phyloP scores from a whole-genome alignment of 805 yeast species.

The Ogataea wickerhamii region DNA sequence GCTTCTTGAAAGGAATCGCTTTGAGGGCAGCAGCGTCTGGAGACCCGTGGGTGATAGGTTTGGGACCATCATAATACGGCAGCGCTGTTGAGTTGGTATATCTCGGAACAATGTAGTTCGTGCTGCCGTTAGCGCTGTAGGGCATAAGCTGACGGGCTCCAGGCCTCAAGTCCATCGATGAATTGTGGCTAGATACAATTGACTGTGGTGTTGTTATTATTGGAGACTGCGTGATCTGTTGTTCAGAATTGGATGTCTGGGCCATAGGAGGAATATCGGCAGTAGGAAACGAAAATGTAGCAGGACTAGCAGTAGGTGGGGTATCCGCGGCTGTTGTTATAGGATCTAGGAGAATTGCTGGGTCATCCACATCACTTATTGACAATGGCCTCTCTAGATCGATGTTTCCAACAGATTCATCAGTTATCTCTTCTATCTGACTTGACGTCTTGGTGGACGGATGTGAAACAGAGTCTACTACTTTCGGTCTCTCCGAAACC shows the following conservation, averaged over 20 bases:
- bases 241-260: slow-evolving; percentile 5
- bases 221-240: slow-evolving; percentile 10
- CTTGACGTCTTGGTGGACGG: background rate
- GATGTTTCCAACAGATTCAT: slow-evolving; percentile 2
- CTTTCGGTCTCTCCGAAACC: background rate
- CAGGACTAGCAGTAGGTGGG: slow-evolving; percentile 5
- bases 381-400: background rate
- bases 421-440: slow-evolving; percentile 14
- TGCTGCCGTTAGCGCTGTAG: slow-evolving; percentile 6
- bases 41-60: slow-evolving; percentile 1
- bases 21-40: slow-evolving; percentile 3
- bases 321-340: slow-evolving; percentile 8
- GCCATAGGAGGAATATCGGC: slow-evolving; percentile 11
- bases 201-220: slow-evolving; percentile 15
- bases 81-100: slow-evolving; percentile 10
- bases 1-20: slow-evolving; percentile 21
- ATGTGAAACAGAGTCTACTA: background rate
- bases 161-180: slow-evolving; percentile 3
- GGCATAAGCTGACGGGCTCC: slow-evolving; percentile 7
- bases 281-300: slow-evolving; percentile 8
- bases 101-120: slow-evolving; percentile 12
- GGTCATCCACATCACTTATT: slow-evolving; percentile 7
- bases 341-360: slow-evolving; percentile 12
- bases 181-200: slow-evolving; percentile 2
- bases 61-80: slow-evolving; percentile 14